phyloP scores from a whole-genome alignment of 176 grass and related monocot genomes.

The Oryza meridionalis region DNA sequence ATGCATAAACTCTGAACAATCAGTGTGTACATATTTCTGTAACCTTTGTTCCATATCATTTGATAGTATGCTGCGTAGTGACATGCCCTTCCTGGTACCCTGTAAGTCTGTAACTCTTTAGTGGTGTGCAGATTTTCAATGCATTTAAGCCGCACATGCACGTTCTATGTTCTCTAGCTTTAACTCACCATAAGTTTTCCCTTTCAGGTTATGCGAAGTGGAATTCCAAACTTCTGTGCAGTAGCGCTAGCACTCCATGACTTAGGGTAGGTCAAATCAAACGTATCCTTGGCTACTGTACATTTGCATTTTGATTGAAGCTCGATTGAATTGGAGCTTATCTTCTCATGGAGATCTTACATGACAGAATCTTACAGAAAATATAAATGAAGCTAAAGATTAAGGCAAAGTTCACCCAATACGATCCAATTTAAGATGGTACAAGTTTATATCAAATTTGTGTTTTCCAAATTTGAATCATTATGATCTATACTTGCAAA shows the following conservation, averaged over 20 bases:
- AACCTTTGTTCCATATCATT: background rate
- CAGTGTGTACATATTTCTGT: background rate
- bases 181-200: background rate
- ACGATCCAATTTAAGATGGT: constrained; percentile 16
- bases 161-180: background rate
- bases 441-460: constrained; percentile 10
- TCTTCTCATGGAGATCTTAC: constrained; percentile 13
- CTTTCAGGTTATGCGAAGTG: constrained; percentile 94
- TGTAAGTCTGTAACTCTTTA: constrained; percentile 20
- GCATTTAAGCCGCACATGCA: constrained; percentile 20
- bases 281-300: background rate
- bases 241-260: constrained; percentile 92
- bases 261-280: constrained; percentile 73
- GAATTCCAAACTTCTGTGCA: constrained; percentile 96
- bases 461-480: background rate
- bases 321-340: background rate
- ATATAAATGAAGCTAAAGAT: constrained; percentile 24
- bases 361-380: constrained; percentile 13
- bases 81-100: background rate
- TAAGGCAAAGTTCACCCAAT: background rate
- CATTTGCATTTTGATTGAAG: constrained; percentile 27
- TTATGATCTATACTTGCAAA: background rate
- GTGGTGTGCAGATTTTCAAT: background rate
- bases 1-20: constrained; percentile 28
- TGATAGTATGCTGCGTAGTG: background rate